Percentiles rank a stretch among this genome's conserved stretches.
Conservation (phyloP, 805 yeast genomes). For the Candida vaughaniae region DNA sequence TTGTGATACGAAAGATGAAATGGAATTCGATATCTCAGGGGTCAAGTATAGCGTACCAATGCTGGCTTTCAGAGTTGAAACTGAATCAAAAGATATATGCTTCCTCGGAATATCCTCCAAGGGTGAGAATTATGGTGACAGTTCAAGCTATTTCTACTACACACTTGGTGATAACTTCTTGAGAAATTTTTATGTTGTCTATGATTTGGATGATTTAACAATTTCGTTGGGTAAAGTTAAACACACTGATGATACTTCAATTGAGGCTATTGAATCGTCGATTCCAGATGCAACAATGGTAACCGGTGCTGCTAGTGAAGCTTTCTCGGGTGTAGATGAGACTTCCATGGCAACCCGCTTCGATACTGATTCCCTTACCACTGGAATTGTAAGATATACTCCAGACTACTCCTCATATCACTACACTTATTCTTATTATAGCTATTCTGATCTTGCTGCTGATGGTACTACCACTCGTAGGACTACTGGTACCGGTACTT, state of each 20-base stretch:
- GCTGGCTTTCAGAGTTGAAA: constrained; percentile 11
- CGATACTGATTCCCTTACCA: too few species aligned
- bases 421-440: not conserved
- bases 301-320: constrained; percentile 31
- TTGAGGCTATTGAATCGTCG: constrained; percentile 39
- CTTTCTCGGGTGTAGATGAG: constrained; percentile 4
- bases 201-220: constrained; percentile 55
- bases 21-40: constrained; percentile 5
- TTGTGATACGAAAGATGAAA: not conserved
- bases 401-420: too few species aligned
- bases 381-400: too few species aligned
- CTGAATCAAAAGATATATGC: not conserved
- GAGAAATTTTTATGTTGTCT: constrained; percentile 61
- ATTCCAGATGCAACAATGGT: constrained; percentile 53
- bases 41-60: constrained; percentile 5
- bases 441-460: constrained; percentile 5
- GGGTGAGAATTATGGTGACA: constrained; percentile 26
- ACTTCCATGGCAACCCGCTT: too few species aligned
- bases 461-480: constrained; percentile 5
- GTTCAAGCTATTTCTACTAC: constrained; percentile 11
- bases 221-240: constrained; percentile 48
- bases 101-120: constrained; percentile 6
- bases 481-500: not conserved
- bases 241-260: constrained; percentile 29
- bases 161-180: constrained; percentile 66